Base-by-base conservation (phyloP, 2,329 filamentous ascomycete genomes). In the Neoarthrinium moseri region DNA sequence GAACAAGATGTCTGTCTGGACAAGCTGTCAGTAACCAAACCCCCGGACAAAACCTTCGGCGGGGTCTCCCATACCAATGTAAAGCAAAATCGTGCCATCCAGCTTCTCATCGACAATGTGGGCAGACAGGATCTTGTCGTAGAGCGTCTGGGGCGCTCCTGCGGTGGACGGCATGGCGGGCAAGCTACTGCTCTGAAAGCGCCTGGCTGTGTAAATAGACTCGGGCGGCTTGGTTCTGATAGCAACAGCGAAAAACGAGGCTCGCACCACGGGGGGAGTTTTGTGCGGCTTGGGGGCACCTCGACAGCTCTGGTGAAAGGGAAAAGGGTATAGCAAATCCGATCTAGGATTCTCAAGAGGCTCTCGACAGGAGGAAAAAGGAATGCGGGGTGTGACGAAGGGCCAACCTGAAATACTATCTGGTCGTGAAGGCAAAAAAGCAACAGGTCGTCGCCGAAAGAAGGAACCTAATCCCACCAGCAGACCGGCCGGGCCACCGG, bases 41-140 rank as follows among this genome's bases (percentile, higher is more conserved):
- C n/a, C n/a, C n/a, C n/a, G n/a, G n/a, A n/a, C n/a, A n/a, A n/a
- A n/a, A n/a, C n/a, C n/a, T n/a, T n/a, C n/a, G n/a, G n/a, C n/a
- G n/a, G n/a, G n/a, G n/a, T n/a, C n/a, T n/a, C n/a, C 67, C 82
- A 57, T 75, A 91, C 90, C 90, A 64, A 97, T 97, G 68, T 97
- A 97, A 49, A 97, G 78, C 54, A 96, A 75, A 60, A 95, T 77
- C 48, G 91, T 96, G 70, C 92, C 92, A 71, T 97, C 92, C 46
- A 90, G 82, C 78, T 91, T 89, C 81, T 95, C 88, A 63, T 96
- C 89, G 64, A 99, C 91, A 61, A 97, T 86, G 69, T 99, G 94
- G 73, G 86, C 86, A 60, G 89, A 83, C 61, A 97, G 87, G 70
- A 97, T 91, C 84, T 97, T 97, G 80, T 97, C 92, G 74, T 97